Percentiles rank a stretch among this genome's conserved stretches.
These are phyloP conservation scores for Austroboletus festivus DNA, from an alignment of 768 basidiomycete species.

Conservation along the genomic window DNA sequence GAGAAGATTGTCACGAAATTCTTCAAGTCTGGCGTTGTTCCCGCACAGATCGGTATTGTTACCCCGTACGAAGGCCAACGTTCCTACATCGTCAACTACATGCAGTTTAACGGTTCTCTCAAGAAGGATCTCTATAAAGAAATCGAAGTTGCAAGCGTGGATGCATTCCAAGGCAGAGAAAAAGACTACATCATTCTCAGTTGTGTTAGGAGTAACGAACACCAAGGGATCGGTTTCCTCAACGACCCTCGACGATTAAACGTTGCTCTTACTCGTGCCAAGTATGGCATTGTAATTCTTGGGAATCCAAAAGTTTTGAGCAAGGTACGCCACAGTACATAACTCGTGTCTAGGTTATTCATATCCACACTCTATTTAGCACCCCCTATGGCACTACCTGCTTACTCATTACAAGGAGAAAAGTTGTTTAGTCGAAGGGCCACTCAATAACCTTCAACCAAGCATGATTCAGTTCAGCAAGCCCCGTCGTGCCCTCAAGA, in stretches of 20 bases:
- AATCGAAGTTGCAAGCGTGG: conserved; percentile 97
- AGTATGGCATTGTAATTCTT: conserved; percentile 98
- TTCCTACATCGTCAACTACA: conserved; percentile 97
- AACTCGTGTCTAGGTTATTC: conserved; percentile 8
- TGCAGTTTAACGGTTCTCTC: conserved; percentile 99
- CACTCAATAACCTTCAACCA: conserved; percentile 91
- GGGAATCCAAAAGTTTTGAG: conserved; percentile 99
- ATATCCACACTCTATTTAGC: conserved; percentile 51
- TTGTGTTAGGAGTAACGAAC: conserved; percentile 97
- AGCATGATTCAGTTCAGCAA: conserved; percentile 99
- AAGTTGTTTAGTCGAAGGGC: conserved; percentile 89
- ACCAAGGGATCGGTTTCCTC: conserved; percentile 98
- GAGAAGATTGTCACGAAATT: conserved; percentile 99
- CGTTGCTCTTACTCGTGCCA: conserved; percentile 94
- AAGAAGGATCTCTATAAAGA: conserved; percentile 99
- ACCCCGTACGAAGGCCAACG: conserved; percentile 99
- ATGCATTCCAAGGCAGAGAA: conserved; percentile 98
- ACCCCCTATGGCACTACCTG: conserved; percentile 97
- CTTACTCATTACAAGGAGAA: conserved; percentile 99
- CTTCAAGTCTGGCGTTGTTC: conserved; percentile 98
- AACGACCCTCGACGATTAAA: conserved; percentile 96
- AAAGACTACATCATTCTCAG: conserved; percentile 99
- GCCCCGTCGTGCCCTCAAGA: conserved; percentile 87
- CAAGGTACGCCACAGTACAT: conserved; percentile 63
- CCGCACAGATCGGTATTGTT: conserved; percentile 94